Conservation (phyloP, 2,329 filamentous ascomycete genomes). For the Paracoccidioides brasiliensis region DNA sequence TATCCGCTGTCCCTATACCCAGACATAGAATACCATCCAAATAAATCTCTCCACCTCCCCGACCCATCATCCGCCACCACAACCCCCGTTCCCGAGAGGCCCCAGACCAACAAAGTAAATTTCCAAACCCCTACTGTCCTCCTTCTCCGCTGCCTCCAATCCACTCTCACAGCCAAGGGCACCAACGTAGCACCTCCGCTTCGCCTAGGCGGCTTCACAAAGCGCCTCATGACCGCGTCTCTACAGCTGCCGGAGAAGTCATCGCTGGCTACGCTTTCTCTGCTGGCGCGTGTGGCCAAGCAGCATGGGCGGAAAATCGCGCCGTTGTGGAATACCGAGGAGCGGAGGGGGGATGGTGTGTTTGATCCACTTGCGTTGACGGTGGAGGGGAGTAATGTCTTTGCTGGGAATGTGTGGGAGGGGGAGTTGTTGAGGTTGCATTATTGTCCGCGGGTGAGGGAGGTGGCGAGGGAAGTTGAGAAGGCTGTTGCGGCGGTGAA, state of each 20-base stretch:
- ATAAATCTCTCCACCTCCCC: slow-evolving; percentile 57
- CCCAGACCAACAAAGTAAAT: slow-evolving; percentile 58
- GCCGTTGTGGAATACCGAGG: slow-evolving; percentile 88
- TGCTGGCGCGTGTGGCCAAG: slow-evolving; percentile 66
- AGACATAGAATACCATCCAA: slow-evolving; percentile 68
- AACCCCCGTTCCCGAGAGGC: slow-evolving; percentile 19
- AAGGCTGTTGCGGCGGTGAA: slow-evolving; percentile 42
- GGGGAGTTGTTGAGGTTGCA: slow-evolving; percentile 74
- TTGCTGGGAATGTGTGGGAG: slow-evolving; percentile 84
- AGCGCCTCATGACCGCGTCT: slow-evolving; percentile 70
- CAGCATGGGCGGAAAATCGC: slow-evolving; percentile 71
- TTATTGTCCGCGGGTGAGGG: slow-evolving; percentile 74
- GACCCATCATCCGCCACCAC: slow-evolving; percentile 47
- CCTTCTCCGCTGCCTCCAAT: slow-evolving; percentile 72
- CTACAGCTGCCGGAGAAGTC: slow-evolving; percentile 89
- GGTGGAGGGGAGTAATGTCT: slow-evolving; percentile 79
- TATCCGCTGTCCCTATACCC: slow-evolving; percentile 66
- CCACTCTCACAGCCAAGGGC: slow-evolving; percentile 65
- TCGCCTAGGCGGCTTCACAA: slow-evolving; percentile 81
- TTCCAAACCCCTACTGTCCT: slow-evolving; percentile 90
- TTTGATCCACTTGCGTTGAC: slow-evolving; percentile 62
- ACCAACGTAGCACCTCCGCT: slow-evolving; percentile 64
- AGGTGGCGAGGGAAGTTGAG: slow-evolving; percentile 57
- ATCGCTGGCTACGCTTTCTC: slow-evolving; percentile 60
- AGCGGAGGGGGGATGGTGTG: slow-evolving; percentile 77